phyloP scores from a whole-genome alignment of 2,329 filamentous ascomycete species.

The Alternaria rosae region DNA sequence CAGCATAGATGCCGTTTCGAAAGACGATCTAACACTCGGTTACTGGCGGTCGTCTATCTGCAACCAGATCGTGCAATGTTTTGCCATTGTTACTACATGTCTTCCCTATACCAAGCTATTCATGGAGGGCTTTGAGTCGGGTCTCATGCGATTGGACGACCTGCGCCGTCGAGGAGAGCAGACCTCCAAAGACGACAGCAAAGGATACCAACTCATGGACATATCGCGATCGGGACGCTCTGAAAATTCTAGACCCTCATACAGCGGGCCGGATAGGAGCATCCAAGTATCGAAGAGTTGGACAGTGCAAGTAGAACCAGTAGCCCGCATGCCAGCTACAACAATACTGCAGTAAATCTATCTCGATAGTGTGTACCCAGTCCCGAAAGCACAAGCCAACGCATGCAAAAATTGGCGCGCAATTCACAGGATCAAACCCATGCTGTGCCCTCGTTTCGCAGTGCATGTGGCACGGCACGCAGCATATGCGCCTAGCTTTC shows the following conservation, averaged over 20 bases:
- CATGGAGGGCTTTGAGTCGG: conserved; percentile 39
- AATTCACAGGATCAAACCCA: conserved; percentile 6
- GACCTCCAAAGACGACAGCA: conserved; percentile 17
- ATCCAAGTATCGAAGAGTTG: conserved; percentile 24
- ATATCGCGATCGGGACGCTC: conserved; percentile 17
- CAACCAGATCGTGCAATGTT: conserved; percentile 33
- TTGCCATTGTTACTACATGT: conserved; percentile 38
- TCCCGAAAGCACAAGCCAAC: neutral
- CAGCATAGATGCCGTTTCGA: conserved; percentile 6
- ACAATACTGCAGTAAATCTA: neutral
- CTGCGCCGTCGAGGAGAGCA: conserved; percentile 20
- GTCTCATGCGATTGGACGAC: conserved; percentile 32
- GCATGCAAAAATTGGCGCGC: neutral
- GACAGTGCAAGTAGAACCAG: conserved; percentile 18
- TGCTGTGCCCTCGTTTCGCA: conserved; percentile 12
- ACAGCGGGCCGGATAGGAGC: neutral
- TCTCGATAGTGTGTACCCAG: neutral
- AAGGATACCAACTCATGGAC: conserved; percentile 26
- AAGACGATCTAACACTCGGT: conserved; percentile 33
- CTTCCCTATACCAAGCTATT: conserved; percentile 40
- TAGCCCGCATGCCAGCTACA: neutral
- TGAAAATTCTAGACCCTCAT: neutral
- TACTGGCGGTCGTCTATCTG: conserved; percentile 38
- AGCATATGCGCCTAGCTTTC: conserved; percentile 9
- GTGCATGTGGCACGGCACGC: conserved; percentile 7